Percentiles rank a stretch among this genome's conserved stretches.
Conservation (phyloP, 768 basidiomycete genomes). For the Mycena chlorophos region DNA sequence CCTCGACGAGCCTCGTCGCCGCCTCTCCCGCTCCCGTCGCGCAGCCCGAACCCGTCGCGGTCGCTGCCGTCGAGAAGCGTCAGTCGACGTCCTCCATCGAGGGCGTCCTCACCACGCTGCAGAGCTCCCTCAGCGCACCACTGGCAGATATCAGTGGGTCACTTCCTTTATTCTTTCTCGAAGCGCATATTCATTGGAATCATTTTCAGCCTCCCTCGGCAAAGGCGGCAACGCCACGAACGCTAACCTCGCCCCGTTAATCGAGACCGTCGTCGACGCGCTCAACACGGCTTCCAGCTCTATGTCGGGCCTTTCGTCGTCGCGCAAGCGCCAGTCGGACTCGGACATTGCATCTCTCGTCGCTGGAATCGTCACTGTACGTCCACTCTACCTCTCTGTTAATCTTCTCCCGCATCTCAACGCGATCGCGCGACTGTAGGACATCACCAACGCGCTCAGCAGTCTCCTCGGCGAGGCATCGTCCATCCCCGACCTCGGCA, state of each 20-base stretch:
- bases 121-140: constrained; percentile 21
- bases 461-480: constrained; percentile 21
- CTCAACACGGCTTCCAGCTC: constrained; percentile 25
- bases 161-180: not conserved
- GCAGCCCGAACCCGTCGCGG: too few relatives aligned
- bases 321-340: constrained; percentile 26
- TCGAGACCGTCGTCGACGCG: constrained; percentile 23
- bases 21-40: constrained; percentile 8
- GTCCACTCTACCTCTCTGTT: constrained; percentile 4
- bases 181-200: not conserved
- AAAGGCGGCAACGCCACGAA: constrained; percentile 21
- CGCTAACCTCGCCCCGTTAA: constrained; percentile 24
- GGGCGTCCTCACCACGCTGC: constrained; percentile 22
- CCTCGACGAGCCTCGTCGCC: constrained; percentile 16
- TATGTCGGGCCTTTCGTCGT: constrained; percentile 18
- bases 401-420: not conserved
- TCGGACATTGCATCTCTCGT: constrained; percentile 29
- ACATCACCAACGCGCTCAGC: constrained; percentile 25
- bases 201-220: constrained; percentile 15
- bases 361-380: constrained; percentile 27
- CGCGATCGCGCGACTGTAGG: constrained; percentile 8
- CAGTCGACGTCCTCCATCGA: constrained; percentile 23
- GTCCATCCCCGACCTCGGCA: constrained; percentile 27
- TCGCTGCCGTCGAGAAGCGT: constrained; percentile 9
- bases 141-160: constrained; percentile 26